Percentiles rank a stretch among this genome's conserved stretches.
These are phyloP conservation scores for Chlamydomonas urium DNA, from an alignment of 139 green algal genomes.

Conservation along the genomic window DNA sequence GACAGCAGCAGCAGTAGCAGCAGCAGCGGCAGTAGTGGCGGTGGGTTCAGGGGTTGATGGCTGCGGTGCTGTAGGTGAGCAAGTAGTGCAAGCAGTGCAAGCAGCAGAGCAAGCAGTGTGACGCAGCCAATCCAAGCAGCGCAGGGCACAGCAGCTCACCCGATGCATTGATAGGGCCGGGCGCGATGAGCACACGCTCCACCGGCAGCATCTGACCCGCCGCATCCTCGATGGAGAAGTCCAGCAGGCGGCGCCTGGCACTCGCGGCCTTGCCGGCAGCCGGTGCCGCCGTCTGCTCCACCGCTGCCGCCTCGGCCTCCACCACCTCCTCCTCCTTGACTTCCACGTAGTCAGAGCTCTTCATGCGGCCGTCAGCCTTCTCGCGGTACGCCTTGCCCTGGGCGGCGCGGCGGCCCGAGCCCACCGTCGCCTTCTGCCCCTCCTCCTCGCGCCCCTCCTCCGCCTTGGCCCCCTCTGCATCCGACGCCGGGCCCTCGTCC, in stretches of 20 bases:
- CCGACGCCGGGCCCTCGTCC: neutral
- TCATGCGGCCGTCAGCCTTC: constrained; percentile 3
- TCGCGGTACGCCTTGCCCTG: constrained; percentile 35
- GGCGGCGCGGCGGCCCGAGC: constrained; percentile 45
- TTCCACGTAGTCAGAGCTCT: constrained; percentile 33
- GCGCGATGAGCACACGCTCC: constrained; percentile 25
- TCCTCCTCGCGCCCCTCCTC: neutral
- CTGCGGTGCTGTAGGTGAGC: no score
- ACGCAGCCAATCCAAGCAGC: neutral
- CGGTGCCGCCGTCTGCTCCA: constrained; percentile 26
- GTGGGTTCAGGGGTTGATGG: no score
- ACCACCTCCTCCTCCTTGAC: constrained; percentile 36
- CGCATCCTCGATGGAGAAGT: constrained; percentile 44
- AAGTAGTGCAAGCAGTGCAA: no score
- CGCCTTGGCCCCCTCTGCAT: constrained; percentile 18
- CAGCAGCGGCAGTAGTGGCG: no score
- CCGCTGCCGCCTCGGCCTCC: constrained; percentile 38
- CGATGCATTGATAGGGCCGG: constrained; percentile 20
- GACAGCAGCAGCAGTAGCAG: no score
- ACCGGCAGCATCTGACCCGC: constrained; percentile 39
- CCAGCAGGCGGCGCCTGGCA: constrained; percentile 34
- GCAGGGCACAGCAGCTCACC: constrained; percentile 18
- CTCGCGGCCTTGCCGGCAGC: neutral
- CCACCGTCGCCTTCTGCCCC: constrained; percentile 12
- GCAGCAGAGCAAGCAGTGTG: no score